phyloP scores from a whole-genome alignment of 257 asterid species.

The Salvia miltiorrhiza region DNA sequence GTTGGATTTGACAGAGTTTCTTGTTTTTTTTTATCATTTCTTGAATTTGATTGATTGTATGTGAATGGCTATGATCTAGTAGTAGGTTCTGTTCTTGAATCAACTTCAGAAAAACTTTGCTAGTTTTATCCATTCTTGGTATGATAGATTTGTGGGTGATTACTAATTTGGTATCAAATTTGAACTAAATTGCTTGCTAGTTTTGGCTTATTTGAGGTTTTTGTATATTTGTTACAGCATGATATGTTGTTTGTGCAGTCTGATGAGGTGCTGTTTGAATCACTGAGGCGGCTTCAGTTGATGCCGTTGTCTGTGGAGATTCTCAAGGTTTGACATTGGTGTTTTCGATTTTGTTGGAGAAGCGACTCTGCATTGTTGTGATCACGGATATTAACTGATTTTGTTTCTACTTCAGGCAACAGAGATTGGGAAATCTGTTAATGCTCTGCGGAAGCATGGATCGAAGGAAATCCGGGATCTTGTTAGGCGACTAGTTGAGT shows the following conservation, averaged over 20 bases:
- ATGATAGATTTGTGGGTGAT: constrained; percentile 14
- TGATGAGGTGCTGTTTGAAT: constrained; percentile 46
- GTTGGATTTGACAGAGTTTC: neutral
- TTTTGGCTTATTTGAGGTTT: neutral
- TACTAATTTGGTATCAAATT: constrained; percentile 3
- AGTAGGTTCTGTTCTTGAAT: neutral
- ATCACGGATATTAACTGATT: neutral
- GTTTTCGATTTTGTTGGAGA: neutral
- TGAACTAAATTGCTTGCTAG: neutral
- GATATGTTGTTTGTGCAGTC: constrained; percentile 33
- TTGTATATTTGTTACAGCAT: constrained; percentile 7
- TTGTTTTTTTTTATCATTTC: neutral
- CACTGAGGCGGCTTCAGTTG: constrained; percentile 62
- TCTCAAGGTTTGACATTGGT: constrained; percentile 51
- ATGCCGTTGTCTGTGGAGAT: constrained; percentile 60
- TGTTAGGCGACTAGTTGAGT: constrained; percentile 52
- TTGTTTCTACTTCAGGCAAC: constrained; percentile 46
- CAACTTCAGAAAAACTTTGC: neutral
- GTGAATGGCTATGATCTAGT: neutral
- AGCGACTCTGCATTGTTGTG: neutral
- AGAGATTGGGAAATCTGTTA: constrained; percentile 63
- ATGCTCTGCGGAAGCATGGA: constrained; percentile 42
- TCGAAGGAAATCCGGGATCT: constrained; percentile 56
- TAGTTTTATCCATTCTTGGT: neutral
- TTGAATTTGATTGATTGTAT: neutral